Conservation (phyloP, 2,329 filamentous ascomycete genomes). For the Microascus cirrosus region DNA sequence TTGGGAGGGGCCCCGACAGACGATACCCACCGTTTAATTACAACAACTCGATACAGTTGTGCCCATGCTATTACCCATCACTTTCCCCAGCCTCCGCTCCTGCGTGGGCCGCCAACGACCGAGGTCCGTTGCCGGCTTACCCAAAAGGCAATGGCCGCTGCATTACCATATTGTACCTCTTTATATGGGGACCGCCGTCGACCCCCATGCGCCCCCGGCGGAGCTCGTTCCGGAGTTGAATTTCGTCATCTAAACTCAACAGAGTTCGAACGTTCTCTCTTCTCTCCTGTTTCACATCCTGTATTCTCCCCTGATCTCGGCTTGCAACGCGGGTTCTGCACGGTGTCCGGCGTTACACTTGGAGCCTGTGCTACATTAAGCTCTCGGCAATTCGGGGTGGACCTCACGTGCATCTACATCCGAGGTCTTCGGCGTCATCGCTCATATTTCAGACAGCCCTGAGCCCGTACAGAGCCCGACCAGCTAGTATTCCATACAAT, state of each 20-base stretch:
- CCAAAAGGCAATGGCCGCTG: background rate
- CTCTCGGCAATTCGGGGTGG: background rate
- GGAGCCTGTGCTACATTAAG: background rate
- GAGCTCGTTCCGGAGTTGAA: background rate
- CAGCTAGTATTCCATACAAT: background rate
- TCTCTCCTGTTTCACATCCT: background rate
- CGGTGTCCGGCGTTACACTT: background rate
- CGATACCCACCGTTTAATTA: background rate
- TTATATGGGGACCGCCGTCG: background rate
- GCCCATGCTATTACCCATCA: slow-evolving; percentile 1
- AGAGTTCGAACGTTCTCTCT: background rate
- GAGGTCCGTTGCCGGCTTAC: background rate
- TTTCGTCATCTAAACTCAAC: background rate
- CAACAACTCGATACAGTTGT: background rate
- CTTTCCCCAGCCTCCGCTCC: background rate
- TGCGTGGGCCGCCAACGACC: background rate
- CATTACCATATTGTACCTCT: background rate
- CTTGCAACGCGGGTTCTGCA: background rate
- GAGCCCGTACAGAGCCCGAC: background rate
- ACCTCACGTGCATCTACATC: background rate
- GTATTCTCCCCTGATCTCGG: background rate
- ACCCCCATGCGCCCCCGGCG: background rate
- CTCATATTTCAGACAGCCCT: background rate
- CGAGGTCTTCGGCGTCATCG: background rate
- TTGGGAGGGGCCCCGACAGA: background rate